Evolutionary conservation across 192 early-diverging fungal species (phyloP).

Genomic region (Coemansia asiatica): DNA sequence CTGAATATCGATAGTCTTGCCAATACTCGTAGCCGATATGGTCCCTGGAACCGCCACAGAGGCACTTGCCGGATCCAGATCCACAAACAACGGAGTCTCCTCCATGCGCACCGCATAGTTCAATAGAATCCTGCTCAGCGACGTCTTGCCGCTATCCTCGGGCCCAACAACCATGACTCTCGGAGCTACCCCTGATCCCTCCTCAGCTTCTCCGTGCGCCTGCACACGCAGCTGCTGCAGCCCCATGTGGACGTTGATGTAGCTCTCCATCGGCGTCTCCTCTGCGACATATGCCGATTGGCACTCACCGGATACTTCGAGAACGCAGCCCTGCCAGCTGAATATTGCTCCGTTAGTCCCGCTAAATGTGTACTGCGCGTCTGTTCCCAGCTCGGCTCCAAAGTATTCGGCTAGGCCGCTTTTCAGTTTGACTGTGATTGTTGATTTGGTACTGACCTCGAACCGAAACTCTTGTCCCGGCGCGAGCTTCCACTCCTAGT

Average conservation of each 20-base stretch:
- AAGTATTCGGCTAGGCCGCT: conserved; percentile 87
- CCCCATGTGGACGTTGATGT: conserved; percentile 85
- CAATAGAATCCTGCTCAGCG: conserved; percentile 78
- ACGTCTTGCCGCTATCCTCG: conserved; percentile 90
- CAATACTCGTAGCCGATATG: conserved; percentile 73
- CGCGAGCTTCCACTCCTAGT: conserved; percentile 62
- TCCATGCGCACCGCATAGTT: conserved; percentile 82
- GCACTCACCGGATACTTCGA: conserved; percentile 64
- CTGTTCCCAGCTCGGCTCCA: conserved; percentile 88
- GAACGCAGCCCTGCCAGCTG: conserved; percentile 86
- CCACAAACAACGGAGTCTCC: conserved; percentile 76
- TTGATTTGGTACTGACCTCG: conserved; percentile 73
- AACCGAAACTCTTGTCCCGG: conserved; percentile 89
- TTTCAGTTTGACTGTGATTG: conserved; percentile 63
- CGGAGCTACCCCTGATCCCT: conserved; percentile 28
- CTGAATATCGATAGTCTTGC: conserved; percentile 80
- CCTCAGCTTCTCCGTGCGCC: conserved; percentile 14
- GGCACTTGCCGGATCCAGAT: conserved; percentile 77
- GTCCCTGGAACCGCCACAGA: conserved; percentile 85
- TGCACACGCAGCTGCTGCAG: conserved; percentile 71
- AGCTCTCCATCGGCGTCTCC: conserved; percentile 94
- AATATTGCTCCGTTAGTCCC: conserved; percentile 88
- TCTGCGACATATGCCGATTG: conserved; percentile 84
- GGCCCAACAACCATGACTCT: conserved; percentile 89
- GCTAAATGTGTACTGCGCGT: conserved; percentile 74